Base-by-base conservation (phyloP, 2,329 filamentous ascomycete genomes). In the Penicillium sp. region DNA sequence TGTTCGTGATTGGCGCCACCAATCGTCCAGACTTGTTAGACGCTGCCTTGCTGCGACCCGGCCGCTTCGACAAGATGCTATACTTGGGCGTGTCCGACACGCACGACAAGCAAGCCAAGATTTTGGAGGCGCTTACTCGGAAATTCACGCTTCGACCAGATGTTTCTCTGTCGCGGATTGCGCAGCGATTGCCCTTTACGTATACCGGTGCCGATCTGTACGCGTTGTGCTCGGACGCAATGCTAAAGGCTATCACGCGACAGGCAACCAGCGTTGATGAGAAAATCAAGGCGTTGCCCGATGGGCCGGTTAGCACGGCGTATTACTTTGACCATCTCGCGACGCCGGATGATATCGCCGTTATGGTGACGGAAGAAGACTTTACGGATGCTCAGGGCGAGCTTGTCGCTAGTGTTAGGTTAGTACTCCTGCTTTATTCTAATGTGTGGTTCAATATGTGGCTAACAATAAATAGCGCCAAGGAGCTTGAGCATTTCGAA, bases 171-270 rank as follows among this genome's bases (percentile, higher is more conserved):
- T 72, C 81, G 24, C 77, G 83, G 7, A 85, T 99, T 47, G 88
- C 93, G 3, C 81, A 88, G 52, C 81, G 81, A 11, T 82, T 99
- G 3, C 94, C 94, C 0, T 94, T 97, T 70, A 97, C 93, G 2
- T 99, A 97, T 76, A 99, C 94, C 0, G 94, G 94, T 67, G 94
- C 94, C 61, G 94, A 99, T 75, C 87, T 99, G 68, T 99, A 99
- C 74, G 94, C 94, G 0, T 82, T 99, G 20, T 97, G 93, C 77
- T 96, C 91, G 45, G 94, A 99, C 72, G 91, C 94, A 52, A 99
- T 99, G 94, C 87, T 99, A 64, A 97, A 99, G 73, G 94, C 94
- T 20, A 93, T 99, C 58, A 99, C 94, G 2, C 86, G 94, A 5
- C 90, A 95, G 69, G 91, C 94, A 2, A 83, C 85, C 1, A 80